Base-by-base conservation (phyloP, 106 monocot genomes). In the Acorus gramineus region DNA sequence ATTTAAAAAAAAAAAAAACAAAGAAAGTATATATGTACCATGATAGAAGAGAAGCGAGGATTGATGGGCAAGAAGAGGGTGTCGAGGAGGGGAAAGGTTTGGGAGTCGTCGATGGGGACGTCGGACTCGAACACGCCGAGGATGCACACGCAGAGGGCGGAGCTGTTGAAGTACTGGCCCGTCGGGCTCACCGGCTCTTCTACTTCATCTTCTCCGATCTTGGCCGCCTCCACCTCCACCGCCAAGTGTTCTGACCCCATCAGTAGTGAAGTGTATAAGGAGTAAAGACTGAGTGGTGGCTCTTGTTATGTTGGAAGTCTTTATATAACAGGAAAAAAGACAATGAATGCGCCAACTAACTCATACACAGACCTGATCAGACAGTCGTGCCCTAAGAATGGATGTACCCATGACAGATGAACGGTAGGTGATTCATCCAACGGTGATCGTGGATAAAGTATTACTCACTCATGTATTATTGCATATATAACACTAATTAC, bases 151-250 rank as follows among this genome's bases (percentile, higher is more conserved):
- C 79, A 71, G 7, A 89, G 63, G 6, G n/a, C 74, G 10, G 89
- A 85, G 69, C 85, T 89, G 49, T 80, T 85, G 66, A 85, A 85
- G 71, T 85, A 89, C 64, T 85, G 82, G 3, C 85, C 85, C 0
- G 80, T 89, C 3, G 89, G 89, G 55, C 89, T 89, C 71, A 82
- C 85, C 11, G 89, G 81, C 62, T 80, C 84, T 3, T 73, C 79
- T 10, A 46, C 67, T 5, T 47, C 47, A 8, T 14, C 67, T n/a
- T 28, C 66, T 45, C 70, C 43, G 55, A 12, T 53, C 8, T 50
- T 7, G 4, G 9, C 77, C 66, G 11, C 48, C 64, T 14, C 45
- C 5, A 46, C 47, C 52, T 42, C 49, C 14, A 43, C 47, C 50
- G 60, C 46, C 63, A 28, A 28, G 28, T 28, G 28, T 28, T 28